Percentiles rank a stretch among this genome's conserved stretches.
These are phyloP conservation scores for Eucalyptus pauciflora DNA, from an alignment of 345 rosid species.

Conservation along the genomic window DNA sequence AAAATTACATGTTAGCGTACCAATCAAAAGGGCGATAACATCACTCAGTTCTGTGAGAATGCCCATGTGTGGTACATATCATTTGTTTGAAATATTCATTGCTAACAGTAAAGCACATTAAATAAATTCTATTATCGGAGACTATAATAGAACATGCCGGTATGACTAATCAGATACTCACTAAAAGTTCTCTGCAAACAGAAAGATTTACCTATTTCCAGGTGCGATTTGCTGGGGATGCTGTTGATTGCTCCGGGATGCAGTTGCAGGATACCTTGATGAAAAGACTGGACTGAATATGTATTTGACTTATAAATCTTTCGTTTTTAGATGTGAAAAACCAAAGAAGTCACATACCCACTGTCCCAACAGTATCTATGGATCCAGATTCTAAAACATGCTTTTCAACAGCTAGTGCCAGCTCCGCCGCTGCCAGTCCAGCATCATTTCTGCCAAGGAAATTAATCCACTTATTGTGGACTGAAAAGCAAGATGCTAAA, in stretches of 20 bases:
- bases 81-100: neutral
- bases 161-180: neutral
- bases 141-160: neutral
- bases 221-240: constrained; percentile 89
- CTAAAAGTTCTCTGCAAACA: neutral
- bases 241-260: constrained; percentile 98
- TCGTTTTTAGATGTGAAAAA: neutral
- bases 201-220: constrained; percentile 63
- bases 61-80: neutral
- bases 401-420: constrained; percentile 84
- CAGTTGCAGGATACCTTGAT: constrained; percentile 64
- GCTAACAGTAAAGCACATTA: neutral
- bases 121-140: neutral
- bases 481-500: neutral
- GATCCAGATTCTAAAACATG: constrained; percentile 83
- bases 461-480: neutral
- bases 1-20: neutral
- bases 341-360: constrained; percentile 33
- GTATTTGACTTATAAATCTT: neutral
- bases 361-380: constrained; percentile 90
- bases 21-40: neutral
- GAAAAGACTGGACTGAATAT: neutral
- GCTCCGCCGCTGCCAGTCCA: constrained; percentile 92
- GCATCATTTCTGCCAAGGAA: constrained; percentile 65
- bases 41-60: neutral